Evolutionary conservation across 1,284 basidiomycete species (phyloP).

Genomic region (Cutaneotrichosporon arboriforme): DNA sequence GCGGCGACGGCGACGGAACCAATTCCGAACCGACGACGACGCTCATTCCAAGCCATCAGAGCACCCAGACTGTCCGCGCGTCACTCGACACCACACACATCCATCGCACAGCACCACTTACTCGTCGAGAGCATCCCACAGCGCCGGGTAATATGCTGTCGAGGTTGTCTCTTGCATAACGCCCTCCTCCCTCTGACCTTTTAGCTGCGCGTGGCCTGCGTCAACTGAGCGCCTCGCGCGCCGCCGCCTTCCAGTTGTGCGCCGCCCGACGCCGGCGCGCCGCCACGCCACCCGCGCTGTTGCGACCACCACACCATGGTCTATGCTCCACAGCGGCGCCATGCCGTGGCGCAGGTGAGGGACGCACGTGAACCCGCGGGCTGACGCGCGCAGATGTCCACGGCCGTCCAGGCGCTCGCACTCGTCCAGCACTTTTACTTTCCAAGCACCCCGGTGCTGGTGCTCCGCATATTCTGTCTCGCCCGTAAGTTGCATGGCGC

Average conservation of each 20-base stretch:
- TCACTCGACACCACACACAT: too few species aligned
- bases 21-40: neutral
- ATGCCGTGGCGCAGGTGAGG: conserved; percentile 39
- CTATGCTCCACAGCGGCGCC: conserved; percentile 39
- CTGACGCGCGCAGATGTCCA: conserved; percentile 24
- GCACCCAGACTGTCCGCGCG: too few species aligned
- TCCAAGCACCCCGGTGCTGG: conserved; percentile 38
- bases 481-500: conserved; percentile 19
- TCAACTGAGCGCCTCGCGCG: neutral
- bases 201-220: neutral
- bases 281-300: neutral
- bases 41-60: too few species aligned
- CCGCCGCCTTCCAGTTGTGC: neutral
- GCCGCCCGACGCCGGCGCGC: neutral
- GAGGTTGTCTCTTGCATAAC: neutral
- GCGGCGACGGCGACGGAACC: neutral
- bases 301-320: conserved; percentile 20
- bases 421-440: conserved; percentile 42
- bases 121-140: too few species aligned
- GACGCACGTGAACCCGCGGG: neutral
- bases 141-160: neutral
- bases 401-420: conserved; percentile 29
- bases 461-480: conserved; percentile 33
- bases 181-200: neutral
- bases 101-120: too few species aligned